Percentiles rank a stretch among this genome's conserved stretches.
These are phyloP conservation scores for Sarcodon aspratus DNA, from an alignment of 768 basidiomycete genomes.

Conservation along the genomic window DNA sequence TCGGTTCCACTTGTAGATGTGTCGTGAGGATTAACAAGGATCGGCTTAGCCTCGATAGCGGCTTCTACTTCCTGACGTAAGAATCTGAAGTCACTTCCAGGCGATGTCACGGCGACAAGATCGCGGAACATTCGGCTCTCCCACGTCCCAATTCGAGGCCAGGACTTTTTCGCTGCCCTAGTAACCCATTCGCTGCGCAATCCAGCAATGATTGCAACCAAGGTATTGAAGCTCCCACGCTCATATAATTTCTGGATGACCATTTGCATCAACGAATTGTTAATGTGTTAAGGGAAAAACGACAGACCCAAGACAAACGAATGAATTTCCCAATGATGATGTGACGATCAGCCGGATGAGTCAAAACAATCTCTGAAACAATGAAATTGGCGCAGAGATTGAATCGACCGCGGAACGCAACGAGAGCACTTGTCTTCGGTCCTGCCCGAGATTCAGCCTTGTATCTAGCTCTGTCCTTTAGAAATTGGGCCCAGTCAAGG, in stretches of 20 bases:
- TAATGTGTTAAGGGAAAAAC: background rate
- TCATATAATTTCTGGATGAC: conserved; percentile 62
- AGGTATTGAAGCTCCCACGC: conserved; percentile 65
- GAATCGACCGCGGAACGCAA: conserved; percentile 70
- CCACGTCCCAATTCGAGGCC: conserved; percentile 55
- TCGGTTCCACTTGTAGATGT: conserved; percentile 37
- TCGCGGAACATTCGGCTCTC: conserved; percentile 68
- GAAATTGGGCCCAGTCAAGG: conserved; percentile 74
- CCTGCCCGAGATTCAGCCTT: conserved; percentile 48
- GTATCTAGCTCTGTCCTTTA: conserved; percentile 63
- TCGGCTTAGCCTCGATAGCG: conserved; percentile 55
- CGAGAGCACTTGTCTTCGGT: conserved; percentile 61
- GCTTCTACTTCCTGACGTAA: conserved; percentile 56
- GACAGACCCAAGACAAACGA: conserved; percentile 70
- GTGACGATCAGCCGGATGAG: conserved; percentile 53
- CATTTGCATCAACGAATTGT: background rate
- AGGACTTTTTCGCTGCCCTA: conserved; percentile 54
- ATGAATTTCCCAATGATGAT: conserved; percentile 69
- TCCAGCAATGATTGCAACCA: conserved; percentile 73
- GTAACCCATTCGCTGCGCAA: conserved; percentile 60
- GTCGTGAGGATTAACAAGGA: conserved; percentile 41
- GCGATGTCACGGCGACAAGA: conserved; percentile 53
- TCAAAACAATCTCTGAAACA: conserved; percentile 69
- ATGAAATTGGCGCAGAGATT: conserved; percentile 78
- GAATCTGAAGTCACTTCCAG: conserved; percentile 60